A percentile compares a stretch with the other conserved stretches of the same genome.
These are phyloP conservation scores for Xylaria venustula DNA, from an alignment of 495 filamentous ascomycete species.

Conservation along the genomic window DNA sequence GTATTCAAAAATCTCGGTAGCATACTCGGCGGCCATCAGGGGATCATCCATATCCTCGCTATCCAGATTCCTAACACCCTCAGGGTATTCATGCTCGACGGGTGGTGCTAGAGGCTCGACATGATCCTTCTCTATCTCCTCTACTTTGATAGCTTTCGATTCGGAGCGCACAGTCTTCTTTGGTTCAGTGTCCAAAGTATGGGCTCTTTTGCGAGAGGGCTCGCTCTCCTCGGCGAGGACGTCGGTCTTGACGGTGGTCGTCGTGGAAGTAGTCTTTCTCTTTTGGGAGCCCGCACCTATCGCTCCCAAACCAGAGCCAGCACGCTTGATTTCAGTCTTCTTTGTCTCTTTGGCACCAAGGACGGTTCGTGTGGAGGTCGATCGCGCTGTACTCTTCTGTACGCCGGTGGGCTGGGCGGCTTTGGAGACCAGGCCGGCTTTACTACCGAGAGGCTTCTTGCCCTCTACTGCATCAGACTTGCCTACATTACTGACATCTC, in stretches of 20 bases:
- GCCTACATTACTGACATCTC: constrained; percentile 92
- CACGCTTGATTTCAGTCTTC: constrained; percentile 65
- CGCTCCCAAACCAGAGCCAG: constrained; percentile 70
- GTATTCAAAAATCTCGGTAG: constrained; percentile 96
- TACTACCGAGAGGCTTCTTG: constrained; percentile 65
- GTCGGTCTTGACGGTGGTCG: constrained; percentile 59
- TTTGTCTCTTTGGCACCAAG: constrained; percentile 65
- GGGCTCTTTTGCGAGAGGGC: constrained; percentile 49
- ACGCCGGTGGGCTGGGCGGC: constrained; percentile 71
- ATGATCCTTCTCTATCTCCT: constrained; percentile 65
- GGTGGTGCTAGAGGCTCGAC: constrained; percentile 53
- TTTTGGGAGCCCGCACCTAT: constrained; percentile 59
- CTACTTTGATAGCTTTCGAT: constrained; percentile 38
- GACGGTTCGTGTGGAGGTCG: constrained; percentile 61
- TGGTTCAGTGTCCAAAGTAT: constrained; percentile 30
- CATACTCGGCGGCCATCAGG: constrained; percentile 96
- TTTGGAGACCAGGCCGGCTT: constrained; percentile 71
- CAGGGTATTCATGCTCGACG: constrained; percentile 40
- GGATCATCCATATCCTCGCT: constrained; percentile 87
- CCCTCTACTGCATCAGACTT: constrained; percentile 68
- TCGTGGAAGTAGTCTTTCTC: constrained; percentile 52
- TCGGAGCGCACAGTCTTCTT: constrained; percentile 31
- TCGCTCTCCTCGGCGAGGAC: constrained; percentile 55
- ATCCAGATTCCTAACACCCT: constrained; percentile 68
- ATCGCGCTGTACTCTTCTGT: constrained; percentile 68